phyloP scores from a whole-genome alignment of 257 asterid genomes.

The Plectranthus barbatus region DNA sequence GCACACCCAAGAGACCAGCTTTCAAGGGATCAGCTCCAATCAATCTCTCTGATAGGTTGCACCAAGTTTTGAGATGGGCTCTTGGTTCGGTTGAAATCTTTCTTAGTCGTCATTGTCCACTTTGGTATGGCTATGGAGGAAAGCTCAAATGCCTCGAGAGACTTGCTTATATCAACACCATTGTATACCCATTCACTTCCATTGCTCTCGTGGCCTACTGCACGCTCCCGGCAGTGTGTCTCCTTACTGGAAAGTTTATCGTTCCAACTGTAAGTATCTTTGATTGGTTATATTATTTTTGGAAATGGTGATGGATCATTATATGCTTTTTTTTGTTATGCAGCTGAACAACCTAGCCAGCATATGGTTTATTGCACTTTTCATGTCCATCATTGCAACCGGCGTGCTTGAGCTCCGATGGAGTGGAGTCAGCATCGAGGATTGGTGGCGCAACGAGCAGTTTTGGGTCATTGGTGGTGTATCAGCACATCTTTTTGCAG shows the following conservation, averaged over 20 bases:
- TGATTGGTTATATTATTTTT: slow-evolving; percentile 51
- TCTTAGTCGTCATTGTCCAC: slow-evolving; percentile 23
- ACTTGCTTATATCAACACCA: slow-evolving; percentile 21
- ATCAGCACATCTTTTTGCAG: slow-evolving; percentile 74
- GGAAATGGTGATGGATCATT: background rate
- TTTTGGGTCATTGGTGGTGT: slow-evolving; percentile 87
- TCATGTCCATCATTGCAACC: slow-evolving; percentile 58
- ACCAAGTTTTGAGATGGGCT: slow-evolving; percentile 60
- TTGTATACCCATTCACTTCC: slow-evolving; percentile 22
- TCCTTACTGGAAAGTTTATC: slow-evolving; percentile 19
- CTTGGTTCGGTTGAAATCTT: slow-evolving; percentile 23
- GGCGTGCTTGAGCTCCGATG: slow-evolving; percentile 70
- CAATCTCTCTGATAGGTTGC: slow-evolving; percentile 76
- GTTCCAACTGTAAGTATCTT: slow-evolving; percentile 24
- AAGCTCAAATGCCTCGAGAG: slow-evolving; percentile 21
- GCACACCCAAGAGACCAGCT: slow-evolving; percentile 62
- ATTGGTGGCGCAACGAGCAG: slow-evolving; percentile 84
- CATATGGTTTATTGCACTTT: slow-evolving; percentile 75
- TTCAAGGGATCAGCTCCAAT: slow-evolving; percentile 88
- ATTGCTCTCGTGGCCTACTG: slow-evolving; percentile 19
- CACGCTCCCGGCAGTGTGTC: slow-evolving; percentile 19
- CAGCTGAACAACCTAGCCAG: slow-evolving; percentile 69
- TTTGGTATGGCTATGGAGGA: slow-evolving; percentile 24
- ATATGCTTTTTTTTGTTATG: slow-evolving; percentile 5
- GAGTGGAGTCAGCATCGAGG: slow-evolving; percentile 44